Evolutionary conservation across 208 protist genomes (phyloP).

Genomic region (Acanthamoeba polyphaga): DNA sequence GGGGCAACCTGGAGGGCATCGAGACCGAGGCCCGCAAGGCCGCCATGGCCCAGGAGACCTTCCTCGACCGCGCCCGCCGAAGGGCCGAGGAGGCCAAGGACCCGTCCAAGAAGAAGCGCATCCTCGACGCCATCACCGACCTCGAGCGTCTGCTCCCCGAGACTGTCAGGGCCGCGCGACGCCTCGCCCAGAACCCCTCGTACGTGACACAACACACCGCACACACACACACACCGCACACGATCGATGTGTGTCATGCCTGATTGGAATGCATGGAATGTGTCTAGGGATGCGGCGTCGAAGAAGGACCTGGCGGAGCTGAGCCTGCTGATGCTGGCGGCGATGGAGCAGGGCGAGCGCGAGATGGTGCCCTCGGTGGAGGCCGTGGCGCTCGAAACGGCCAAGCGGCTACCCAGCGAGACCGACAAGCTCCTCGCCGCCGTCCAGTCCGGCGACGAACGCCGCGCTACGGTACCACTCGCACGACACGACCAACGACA

Average conservation of each 20-base stretch:
- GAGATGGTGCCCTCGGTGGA: constrained; percentile 5
- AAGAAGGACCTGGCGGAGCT: constrained; percentile 55
- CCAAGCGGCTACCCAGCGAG: background rate
- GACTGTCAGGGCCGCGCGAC: background rate
- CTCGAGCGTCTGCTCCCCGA: constrained; percentile 68
- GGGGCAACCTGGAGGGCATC: background rate
- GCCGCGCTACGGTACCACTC: background rate
- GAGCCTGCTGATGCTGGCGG: background rate
- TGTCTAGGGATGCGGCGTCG: background rate
- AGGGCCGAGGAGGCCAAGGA: constrained; percentile 23
- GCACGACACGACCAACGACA: background rate
- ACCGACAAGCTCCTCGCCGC: background rate
- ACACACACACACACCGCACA: background rate
- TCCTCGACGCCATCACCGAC: constrained; percentile 62
- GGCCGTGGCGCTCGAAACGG: background rate
- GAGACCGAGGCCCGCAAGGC: constrained; percentile 37
- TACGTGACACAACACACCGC: background rate
- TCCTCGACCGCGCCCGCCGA: background rate
- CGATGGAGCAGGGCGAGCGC: background rate
- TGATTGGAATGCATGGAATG: background rate
- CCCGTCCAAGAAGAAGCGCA: constrained; percentile 3
- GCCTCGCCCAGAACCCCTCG: constrained; percentile 30
- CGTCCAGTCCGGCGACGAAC: background rate
- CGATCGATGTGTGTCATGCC: background rate
- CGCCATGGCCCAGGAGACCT: constrained; percentile 15